Conservation (phyloP, 306 rosid genomes). For the Biancaea sappan region DNA sequence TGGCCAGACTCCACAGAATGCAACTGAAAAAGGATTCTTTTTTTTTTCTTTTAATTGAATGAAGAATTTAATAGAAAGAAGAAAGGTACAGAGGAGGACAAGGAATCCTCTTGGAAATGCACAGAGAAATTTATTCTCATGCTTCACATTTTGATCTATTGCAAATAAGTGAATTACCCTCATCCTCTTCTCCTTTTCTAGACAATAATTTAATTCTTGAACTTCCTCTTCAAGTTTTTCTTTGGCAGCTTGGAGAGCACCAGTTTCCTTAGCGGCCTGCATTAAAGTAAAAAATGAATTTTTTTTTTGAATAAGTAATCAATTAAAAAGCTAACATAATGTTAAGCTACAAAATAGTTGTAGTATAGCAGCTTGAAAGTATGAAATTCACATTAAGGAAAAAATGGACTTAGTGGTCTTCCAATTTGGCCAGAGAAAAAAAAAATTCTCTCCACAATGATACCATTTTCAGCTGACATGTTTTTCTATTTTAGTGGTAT, state of each 20-base stretch:
- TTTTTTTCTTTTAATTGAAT: neutral
- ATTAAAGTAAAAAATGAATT: slow-evolving; percentile 3
- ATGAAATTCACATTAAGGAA: neutral
- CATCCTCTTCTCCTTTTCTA: slow-evolving; percentile 71
- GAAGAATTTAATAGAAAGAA: neutral
- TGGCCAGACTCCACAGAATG: neutral
- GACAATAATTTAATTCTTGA: slow-evolving; percentile 67
- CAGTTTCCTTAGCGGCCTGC: slow-evolving; percentile 91
- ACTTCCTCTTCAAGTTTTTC: slow-evolving; percentile 78
- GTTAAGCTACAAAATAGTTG: neutral
- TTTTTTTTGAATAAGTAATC: slow-evolving; percentile 1
- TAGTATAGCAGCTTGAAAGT: slow-evolving; percentile 3
- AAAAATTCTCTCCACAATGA: neutral
- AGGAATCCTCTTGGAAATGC: neutral
- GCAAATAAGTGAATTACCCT: slow-evolving; percentile 57
- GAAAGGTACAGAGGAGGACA: neutral
- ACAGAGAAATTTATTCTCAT: neutral
- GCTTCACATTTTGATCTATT: slow-evolving; percentile 17
- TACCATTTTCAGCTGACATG: neutral
- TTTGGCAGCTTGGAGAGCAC: slow-evolving; percentile 93
- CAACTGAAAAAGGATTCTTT: neutral
- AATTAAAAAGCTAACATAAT: neutral
- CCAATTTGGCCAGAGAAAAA: neutral
- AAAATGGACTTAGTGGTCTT: slow-evolving; percentile 12
- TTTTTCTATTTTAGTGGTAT: neutral